phyloP scores from a whole-genome alignment of 495 filamentous ascomycete genomes.

The Penicillium paxilli region DNA sequence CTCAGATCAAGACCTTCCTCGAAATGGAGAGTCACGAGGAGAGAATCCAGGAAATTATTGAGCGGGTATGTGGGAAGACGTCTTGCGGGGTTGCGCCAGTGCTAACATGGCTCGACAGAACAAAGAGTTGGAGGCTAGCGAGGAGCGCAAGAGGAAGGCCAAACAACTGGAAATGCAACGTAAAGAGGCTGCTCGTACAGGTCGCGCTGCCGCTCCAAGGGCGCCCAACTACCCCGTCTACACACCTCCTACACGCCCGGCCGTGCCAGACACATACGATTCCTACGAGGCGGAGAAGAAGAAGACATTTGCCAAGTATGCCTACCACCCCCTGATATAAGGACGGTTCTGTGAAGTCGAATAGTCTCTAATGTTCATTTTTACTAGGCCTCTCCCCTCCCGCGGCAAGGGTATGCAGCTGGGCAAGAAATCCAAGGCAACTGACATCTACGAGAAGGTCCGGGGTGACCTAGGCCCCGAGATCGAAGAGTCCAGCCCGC shows the following conservation, averaged over 20 bases:
- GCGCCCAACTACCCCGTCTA: slow-evolving; percentile 85
- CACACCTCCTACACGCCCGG: slow-evolving; percentile 73
- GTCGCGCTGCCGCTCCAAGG: slow-evolving; percentile 60
- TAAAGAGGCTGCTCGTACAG: slow-evolving; percentile 75
- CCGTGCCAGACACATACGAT: slow-evolving; percentile 80
- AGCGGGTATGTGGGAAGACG: slow-evolving; percentile 60
- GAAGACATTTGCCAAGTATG: slow-evolving; percentile 73
- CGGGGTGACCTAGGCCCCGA: slow-evolving; percentile 82
- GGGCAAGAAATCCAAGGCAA: slow-evolving; percentile 96
- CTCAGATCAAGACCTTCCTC: slow-evolving; percentile 96
- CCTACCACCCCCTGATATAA: not conserved
- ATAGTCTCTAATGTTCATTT: not conserved
- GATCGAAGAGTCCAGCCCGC: slow-evolving; percentile 70
- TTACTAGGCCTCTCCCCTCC: slow-evolving; percentile 58
- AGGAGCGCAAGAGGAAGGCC: slow-evolving; percentile 96
- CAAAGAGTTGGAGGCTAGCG: slow-evolving; percentile 96
- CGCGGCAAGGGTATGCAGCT: slow-evolving; percentile 98
- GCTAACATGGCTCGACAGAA: slow-evolving; percentile 57
- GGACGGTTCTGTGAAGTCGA: not conserved
- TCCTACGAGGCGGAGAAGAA: slow-evolving; percentile 96
- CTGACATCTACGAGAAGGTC: slow-evolving; percentile 95
- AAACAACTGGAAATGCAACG: slow-evolving; percentile 98
- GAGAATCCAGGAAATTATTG: slow-evolving; percentile 96
- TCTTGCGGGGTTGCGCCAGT: not conserved
- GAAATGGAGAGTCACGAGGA: slow-evolving; percentile 99